Base-by-base conservation (phyloP, 768 basidiomycete genomes). In the Aureoboletus auriporus region DNA sequence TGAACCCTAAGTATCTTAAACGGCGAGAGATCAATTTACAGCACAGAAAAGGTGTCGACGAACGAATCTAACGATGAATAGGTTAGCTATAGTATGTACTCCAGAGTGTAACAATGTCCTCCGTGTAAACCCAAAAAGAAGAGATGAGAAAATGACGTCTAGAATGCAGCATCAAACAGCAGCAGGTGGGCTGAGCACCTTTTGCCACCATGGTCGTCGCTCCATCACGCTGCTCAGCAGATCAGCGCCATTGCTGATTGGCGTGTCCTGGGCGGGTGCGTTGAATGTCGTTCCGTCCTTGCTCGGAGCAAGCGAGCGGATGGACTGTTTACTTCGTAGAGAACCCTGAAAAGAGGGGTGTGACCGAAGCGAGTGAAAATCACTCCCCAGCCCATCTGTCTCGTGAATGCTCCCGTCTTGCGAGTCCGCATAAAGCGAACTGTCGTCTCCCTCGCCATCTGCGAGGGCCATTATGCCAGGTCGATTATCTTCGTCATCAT, bases 171-270 rank as follows among this genome's bases (percentile, higher is more conserved):
- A 23, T 59, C 44, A 59, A 38, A 28, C 53, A 27, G 8, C 42
- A 13, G 30, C 33, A 6, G 60, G 63, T 12, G 56, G 31, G 40
- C 43, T 53, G 14, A 66, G 53, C 38, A 68, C 64, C 42, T 66
- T 66, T 40, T 58, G 61, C 64, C 64, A 66, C 64, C 64, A 66
- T 16, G 52, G 49, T n/a, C 62, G 57, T 23, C 54, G 65, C 39
- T 62, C 66, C 8, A 41, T 39, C 29, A 38, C 41, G 5, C 50
- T 43, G 11, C 42, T 28, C 14, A 38, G 28, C 6, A 40, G 28
- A 34, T 16, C 51, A 12, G 46, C 35, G 1, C 42, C 42, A 0
- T 53, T 53, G 38, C 49, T 43, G 29, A 40, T 7, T 1, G 20
- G 33, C 11, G 41, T 27, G 44, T 42, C 50, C 8, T 42, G 45